These are phyloP conservation scores for Daldinia childiae DNA, from an alignment of 495 filamentous ascomycete species.

Conservation along the genomic window DNA sequence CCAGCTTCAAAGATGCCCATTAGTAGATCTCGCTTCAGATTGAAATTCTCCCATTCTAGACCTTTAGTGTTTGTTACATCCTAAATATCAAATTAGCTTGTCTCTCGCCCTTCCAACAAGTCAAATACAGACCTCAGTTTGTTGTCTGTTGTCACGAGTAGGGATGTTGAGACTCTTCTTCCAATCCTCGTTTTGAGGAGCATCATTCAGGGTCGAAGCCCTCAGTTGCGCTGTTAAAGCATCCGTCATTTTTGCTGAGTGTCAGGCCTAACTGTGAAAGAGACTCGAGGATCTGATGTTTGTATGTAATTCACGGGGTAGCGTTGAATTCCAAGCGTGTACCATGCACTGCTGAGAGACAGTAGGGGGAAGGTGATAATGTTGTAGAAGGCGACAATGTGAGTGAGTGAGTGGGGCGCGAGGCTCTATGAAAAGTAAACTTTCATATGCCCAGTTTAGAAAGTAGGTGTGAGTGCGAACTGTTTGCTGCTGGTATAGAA, in stretches of 20 bases:
- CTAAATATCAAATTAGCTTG: conserved; percentile 54
- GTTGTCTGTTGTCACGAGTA: conserved; percentile 83
- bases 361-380: conserved; percentile 8
- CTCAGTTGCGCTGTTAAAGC: conserved; percentile 73
- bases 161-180: conserved; percentile 81
- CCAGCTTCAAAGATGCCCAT: conserved; percentile 99
- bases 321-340: neutral
- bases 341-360: conserved; percentile 13
- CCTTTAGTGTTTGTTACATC: conserved; percentile 98
- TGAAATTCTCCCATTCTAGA: conserved; percentile 96
- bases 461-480: conserved; percentile 1
- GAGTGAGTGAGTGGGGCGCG: neutral
- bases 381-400: conserved; percentile 5
- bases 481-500: conserved; percentile 8
- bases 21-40: conserved; percentile 90
- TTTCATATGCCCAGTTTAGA: neutral
- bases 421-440: neutral
- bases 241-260: conserved; percentile 53
- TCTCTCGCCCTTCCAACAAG: neutral
- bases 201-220: conserved; percentile 74
- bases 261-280: neutral
- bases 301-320: conserved; percentile 10
- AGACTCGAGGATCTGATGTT: neutral
- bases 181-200: conserved; percentile 71
- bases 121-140: conserved; percentile 82